Conservation (phyloP, 106 monocot species). For the Dendrobium chrysotoxum region DNA sequence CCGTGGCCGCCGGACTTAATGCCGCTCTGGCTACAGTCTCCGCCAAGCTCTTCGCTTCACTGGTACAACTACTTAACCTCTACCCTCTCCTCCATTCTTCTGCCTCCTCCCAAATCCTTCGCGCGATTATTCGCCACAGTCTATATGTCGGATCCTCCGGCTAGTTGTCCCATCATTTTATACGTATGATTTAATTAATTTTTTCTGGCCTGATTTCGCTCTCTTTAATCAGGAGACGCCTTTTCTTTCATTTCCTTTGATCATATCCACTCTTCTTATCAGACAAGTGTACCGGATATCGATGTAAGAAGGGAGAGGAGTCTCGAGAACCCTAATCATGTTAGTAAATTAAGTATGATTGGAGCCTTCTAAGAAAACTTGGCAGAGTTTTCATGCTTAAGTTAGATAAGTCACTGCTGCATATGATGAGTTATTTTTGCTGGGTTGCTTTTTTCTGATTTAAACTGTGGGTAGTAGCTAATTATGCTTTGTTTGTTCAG, state of each 20-base stretch:
- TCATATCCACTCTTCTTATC: background rate
- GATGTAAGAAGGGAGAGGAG: background rate
- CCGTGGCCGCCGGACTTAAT: slow-evolving; percentile 50
- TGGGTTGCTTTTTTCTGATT: no score
- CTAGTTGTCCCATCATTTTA: background rate
- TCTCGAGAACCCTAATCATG: background rate
- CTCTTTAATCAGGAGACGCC: background rate
- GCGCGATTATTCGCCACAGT: background rate
- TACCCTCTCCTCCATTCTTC: background rate
- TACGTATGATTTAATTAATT: background rate
- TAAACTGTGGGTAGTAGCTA: no score
- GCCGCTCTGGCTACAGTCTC: slow-evolving; percentile 72
- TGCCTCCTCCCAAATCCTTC: background rate
- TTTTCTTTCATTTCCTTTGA: background rate
- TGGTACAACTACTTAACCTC: slow-evolving; percentile 15
- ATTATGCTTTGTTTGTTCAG: no score
- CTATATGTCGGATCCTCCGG: background rate
- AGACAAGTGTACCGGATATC: background rate
- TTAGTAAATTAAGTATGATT: no score
- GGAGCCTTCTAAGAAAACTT: no score
- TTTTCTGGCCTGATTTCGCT: background rate
- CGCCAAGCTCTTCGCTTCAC: slow-evolving; percentile 50
- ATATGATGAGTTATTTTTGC: no score
- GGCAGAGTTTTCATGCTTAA: no score
- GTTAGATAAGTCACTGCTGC: no score